A percentile compares a stretch with the other conserved stretches of the same genome.
Evolutionary conservation across 305 asterid species (phyloP).

Genomic region (Fraxinus sp.): DNA sequence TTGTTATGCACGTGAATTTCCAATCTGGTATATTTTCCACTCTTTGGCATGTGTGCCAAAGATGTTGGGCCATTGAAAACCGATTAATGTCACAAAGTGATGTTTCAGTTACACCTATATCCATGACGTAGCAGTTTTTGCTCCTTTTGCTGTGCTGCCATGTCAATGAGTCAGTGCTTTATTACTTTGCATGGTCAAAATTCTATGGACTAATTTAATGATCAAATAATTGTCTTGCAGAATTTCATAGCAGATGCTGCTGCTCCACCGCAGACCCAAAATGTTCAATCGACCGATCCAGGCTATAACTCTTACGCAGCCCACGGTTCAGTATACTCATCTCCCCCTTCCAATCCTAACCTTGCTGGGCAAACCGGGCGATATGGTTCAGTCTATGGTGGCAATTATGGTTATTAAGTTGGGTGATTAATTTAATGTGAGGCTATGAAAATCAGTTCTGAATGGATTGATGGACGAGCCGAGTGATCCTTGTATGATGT

Average conservation of each 20-base stretch:
- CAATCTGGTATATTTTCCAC: not conserved
- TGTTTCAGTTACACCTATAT: not conserved
- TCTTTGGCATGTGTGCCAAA: not conserved
- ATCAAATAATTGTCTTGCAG: conserved; percentile 41
- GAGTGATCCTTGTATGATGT: conserved; percentile 22
- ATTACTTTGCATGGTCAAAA: not conserved
- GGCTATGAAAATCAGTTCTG: not conserved
- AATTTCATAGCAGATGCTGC: conserved; percentile 72
- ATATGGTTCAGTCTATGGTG: conserved; percentile 68
- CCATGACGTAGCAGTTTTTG: not conserved
- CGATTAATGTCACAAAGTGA: not conserved
- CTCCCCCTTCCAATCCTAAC: conserved; percentile 58
- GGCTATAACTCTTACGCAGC: conserved; percentile 59
- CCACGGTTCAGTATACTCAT: conserved; percentile 48
- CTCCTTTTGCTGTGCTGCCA: not conserved
- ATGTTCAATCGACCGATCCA: conserved; percentile 59
- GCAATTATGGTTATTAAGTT: conserved; percentile 72
- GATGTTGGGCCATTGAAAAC: not conserved
- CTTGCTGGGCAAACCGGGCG: conserved; percentile 65
- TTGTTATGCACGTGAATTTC: not conserved
- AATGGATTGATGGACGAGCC: conserved; percentile 12
- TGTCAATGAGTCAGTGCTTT: not conserved
- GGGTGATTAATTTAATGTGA: not conserved
- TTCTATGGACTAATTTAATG: not conserved
- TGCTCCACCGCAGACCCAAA: conserved; percentile 49